Percentiles rank a stretch among this genome's conserved stretches.
These are phyloP conservation scores for Nicotiana rustica DNA, from an alignment of 305 asterid species.

Conservation along the genomic window DNA sequence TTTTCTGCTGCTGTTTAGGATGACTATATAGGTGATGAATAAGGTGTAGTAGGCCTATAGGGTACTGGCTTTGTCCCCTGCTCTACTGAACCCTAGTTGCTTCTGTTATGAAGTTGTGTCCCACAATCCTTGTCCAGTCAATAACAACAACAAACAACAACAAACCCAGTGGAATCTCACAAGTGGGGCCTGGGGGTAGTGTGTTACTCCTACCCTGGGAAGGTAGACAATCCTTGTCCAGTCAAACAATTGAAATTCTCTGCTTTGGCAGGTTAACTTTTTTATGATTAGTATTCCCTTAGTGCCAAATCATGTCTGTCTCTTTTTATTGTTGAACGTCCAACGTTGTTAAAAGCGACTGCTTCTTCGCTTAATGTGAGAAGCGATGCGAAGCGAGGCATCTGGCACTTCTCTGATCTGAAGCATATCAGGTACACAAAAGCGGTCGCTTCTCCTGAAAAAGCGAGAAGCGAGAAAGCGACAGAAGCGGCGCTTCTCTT, in stretches of 20 bases:
- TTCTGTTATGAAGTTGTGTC: constrained; percentile 18
- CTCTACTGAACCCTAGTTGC: background rate
- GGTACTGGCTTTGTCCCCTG: background rate
- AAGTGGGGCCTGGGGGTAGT: no score
- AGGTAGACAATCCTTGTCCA: background rate
- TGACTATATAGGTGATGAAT: background rate
- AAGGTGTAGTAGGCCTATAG: background rate
- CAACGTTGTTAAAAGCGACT: no score
- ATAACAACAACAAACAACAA: no score
- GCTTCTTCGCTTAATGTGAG: no score
- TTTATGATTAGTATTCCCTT: constrained; percentile 7
- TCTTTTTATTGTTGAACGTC: background rate
- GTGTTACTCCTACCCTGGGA: no score
- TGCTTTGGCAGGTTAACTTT: constrained; percentile 22
- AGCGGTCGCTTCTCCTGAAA: no score
- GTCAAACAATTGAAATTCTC: constrained; percentile 19
- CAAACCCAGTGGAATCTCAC: no score
- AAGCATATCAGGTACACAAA: no score
- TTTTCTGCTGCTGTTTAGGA: background rate
- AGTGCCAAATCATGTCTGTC: background rate
- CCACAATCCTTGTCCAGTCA: background rate
- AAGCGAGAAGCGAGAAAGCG: no score
- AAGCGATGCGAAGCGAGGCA: no score
- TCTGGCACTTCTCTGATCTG: no score
- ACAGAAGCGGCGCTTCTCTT: no score